Conservation (phyloP, 2,329 filamentous ascomycete species). For the Fusarium pseudonygamai region DNA sequence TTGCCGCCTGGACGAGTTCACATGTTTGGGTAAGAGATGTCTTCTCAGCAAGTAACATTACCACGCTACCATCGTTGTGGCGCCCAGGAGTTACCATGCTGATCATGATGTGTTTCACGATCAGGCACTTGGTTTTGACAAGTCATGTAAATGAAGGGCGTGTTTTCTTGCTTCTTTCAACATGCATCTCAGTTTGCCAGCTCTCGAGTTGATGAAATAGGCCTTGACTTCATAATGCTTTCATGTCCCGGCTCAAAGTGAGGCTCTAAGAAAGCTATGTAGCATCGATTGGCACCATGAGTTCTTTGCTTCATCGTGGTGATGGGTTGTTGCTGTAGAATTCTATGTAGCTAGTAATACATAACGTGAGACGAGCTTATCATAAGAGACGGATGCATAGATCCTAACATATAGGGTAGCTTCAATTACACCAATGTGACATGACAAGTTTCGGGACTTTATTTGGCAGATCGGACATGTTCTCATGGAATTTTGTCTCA, state of each 20-base stretch:
- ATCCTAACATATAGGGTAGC: background rate
- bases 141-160: background rate
- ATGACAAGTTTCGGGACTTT: background rate
- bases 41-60: background rate
- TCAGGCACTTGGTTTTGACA: constrained; percentile 29
- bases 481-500: background rate
- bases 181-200: constrained; percentile 22
- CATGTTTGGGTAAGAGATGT: background rate
- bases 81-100: constrained; percentile 9
- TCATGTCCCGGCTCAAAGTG: background rate
- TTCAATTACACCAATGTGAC: background rate
- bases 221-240: background rate
- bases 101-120: constrained; percentile 33
- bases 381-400: background rate
- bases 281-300: background rate
- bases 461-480: background rate
- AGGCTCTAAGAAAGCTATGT: background rate
- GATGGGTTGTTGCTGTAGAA: background rate
- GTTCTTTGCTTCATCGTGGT: background rate
- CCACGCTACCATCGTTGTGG: background rate
- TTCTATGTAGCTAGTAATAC: background rate
- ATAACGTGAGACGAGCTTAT: background rate
- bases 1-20: background rate
- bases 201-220: background rate
- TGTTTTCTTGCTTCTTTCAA: constrained; percentile 14